phyloP scores from a whole-genome alignment of 2,329 filamentous ascomycete genomes.

The Xylariaceae sp. region DNA sequence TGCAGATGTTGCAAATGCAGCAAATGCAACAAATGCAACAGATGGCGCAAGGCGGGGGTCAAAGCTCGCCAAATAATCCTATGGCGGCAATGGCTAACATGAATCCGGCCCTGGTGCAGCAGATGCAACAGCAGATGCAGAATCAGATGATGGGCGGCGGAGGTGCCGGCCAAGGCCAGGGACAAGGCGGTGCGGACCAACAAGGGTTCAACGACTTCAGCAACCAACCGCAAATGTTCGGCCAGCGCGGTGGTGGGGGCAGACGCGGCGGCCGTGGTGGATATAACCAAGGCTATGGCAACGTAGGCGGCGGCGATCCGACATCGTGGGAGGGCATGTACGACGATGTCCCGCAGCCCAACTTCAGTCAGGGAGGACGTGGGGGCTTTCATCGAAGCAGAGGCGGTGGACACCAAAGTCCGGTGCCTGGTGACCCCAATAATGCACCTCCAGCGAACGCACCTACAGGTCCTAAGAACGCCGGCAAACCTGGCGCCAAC shows the following conservation, averaged over 20 bases:
- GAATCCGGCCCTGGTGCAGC: slow-evolving; percentile 61
- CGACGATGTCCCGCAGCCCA: slow-evolving; percentile 87
- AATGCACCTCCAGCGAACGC: slow-evolving; percentile 76
- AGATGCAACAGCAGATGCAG: slow-evolving; percentile 55
- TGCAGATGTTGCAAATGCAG: slow-evolving; percentile 77
- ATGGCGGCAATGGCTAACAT: slow-evolving; percentile 48
- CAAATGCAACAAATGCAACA: slow-evolving; percentile 67
- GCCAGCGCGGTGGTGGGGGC: slow-evolving; percentile 33
- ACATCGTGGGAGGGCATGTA: slow-evolving; percentile 98
- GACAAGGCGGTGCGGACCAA: slow-evolving; percentile 35
- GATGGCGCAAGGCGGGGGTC: slow-evolving; percentile 43
- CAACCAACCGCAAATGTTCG: slow-evolving; percentile 34
- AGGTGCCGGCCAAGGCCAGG: slow-evolving; percentile 40
- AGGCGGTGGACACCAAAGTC: slow-evolving; percentile 41
- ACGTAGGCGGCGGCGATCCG: slow-evolving; percentile 60
- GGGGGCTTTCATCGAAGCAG: slow-evolving; percentile 44
- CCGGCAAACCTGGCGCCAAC: slow-evolving; percentile 86
- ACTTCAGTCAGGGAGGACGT: slow-evolving; percentile 55
- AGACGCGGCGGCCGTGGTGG: slow-evolving; percentile 37
- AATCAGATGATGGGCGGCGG: slow-evolving; percentile 41
- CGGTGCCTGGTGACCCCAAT: slow-evolving; percentile 52
- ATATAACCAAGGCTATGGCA: slow-evolving; percentile 43
- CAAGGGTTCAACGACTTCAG: slow-evolving; percentile 33
- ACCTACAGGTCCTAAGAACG: slow-evolving; percentile 95
- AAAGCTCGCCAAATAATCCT: slow-evolving; percentile 40